Conservation (phyloP, 2,329 filamentous ascomycete species). For the Phaeosphaeriaceae sp. region DNA sequence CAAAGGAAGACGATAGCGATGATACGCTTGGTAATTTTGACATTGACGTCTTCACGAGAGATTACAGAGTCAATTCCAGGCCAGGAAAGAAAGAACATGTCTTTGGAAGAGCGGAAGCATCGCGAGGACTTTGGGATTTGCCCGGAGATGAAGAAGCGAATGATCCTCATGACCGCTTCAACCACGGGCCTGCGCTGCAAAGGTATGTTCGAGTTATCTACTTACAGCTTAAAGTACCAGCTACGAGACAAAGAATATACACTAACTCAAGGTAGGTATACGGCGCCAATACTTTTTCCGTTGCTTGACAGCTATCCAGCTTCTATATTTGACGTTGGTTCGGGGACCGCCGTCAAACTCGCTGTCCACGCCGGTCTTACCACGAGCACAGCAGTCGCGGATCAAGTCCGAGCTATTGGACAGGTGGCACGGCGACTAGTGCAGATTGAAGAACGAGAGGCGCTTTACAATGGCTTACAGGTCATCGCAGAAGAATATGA, state of each 20-base stretch:
- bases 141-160: conserved; percentile 33
- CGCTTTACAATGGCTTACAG: conserved; percentile 79
- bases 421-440: conserved; percentile 68
- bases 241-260: conserved; percentile 12
- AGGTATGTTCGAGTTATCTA: conserved; percentile 36
- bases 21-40: conserved; percentile 37
- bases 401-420: conserved; percentile 71
- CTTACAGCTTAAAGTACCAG: neutral
- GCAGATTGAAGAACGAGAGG: conserved; percentile 80
- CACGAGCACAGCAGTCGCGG: conserved; percentile 76
- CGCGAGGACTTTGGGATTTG: conserved; percentile 50
- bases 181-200: conserved; percentile 43
- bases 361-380: conserved; percentile 65
- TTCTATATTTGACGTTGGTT: conserved; percentile 66
- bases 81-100: conserved; percentile 42
- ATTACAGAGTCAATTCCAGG: conserved; percentile 29
- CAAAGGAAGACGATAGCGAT: conserved; percentile 21
- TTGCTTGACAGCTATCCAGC: conserved; percentile 81
- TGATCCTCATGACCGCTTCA: conserved; percentile 45
- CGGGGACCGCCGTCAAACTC: conserved; percentile 49
- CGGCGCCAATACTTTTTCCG: conserved; percentile 70
- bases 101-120: conserved; percentile 50
- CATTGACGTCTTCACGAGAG: conserved; percentile 42
- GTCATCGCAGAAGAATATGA: conserved; percentile 88
- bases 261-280: conserved; percentile 53